Evolutionary conservation across 78 protist genomes (phyloP).

Genomic region (Bodo saltans): DNA sequence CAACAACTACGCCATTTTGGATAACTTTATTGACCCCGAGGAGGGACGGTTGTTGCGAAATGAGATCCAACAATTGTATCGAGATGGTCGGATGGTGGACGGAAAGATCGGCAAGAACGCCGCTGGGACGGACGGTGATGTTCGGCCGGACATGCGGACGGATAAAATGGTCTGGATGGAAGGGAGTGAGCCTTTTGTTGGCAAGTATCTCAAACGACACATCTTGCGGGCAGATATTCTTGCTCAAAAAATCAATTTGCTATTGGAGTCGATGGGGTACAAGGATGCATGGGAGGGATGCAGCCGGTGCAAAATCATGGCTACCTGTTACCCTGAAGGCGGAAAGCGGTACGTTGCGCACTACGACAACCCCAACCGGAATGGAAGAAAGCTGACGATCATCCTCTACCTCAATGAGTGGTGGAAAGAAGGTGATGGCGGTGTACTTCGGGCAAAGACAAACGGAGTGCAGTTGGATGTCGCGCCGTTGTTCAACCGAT

Average conservation of each 20-base stretch:
- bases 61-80: neutral
- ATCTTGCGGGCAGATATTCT: neutral
- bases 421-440: slow-evolving; percentile 13
- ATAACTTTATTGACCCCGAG: neutral
- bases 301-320: slow-evolving; percentile 14
- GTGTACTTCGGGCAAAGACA: neutral
- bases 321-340: neutral
- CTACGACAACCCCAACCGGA: slow-evolving; percentile 25
- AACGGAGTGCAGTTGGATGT: neutral
- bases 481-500: slow-evolving; percentile 19
- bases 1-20: slow-evolving; percentile 10
- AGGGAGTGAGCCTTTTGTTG: neutral
- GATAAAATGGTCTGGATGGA: slow-evolving; percentile 6
- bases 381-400: slow-evolving; percentile 1
- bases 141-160: neutral
- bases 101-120: neutral
- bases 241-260: slow-evolving; percentile 3
- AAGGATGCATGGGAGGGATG: neutral
- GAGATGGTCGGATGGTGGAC: neutral
- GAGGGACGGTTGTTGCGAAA: neutral
- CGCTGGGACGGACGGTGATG: neutral
- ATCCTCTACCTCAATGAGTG: slow-evolving; percentile 20
- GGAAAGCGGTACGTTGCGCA: slow-evolving; percentile 17
- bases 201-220: neutral
- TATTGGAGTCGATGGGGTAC: neutral